Evolutionary conservation across 2,329 filamentous ascomycete genomes (phyloP).

Genomic region (Coniochaeta ligniaria): DNA sequence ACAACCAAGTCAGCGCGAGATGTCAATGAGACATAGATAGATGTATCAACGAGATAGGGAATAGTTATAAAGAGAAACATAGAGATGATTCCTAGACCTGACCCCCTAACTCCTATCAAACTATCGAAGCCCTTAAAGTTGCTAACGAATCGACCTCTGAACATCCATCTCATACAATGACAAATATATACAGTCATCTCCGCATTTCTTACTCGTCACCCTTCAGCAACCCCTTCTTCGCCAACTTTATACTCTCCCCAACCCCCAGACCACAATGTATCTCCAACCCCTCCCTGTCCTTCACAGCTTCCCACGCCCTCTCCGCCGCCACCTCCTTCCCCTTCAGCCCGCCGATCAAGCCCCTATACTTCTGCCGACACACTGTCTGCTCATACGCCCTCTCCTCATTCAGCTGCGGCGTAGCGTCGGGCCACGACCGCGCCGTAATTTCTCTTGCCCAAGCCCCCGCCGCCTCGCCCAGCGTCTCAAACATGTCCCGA

Average conservation of each 20-base stretch:
- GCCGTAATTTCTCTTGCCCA: not conserved
- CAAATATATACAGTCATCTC: not conserved
- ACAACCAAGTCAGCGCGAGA: too few species aligned
- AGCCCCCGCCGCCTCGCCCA: not conserved
- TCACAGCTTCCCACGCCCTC: not conserved
- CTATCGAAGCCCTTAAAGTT: too few species aligned
- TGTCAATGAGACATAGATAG: too few species aligned
- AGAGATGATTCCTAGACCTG: too few species aligned
- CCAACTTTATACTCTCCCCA: not conserved
- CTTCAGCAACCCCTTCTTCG: not conserved
- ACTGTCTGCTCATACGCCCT: not conserved
- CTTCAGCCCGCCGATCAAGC: not conserved
- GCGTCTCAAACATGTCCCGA: not conserved
- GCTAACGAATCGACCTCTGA: too few species aligned
- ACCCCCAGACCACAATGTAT: not conserved
- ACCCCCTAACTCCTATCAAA: too few species aligned
- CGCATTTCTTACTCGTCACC: not conserved
- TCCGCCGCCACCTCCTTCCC: too few species aligned
- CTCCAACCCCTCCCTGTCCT: not conserved
- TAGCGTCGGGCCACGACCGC: not conserved
- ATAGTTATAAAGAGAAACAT: too few species aligned
- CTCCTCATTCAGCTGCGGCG: not conserved
- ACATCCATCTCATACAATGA: not conserved
- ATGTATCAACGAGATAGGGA: too few species aligned
- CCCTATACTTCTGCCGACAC: not conserved